Evolutionary conservation across 1,284 basidiomycete genomes (phyloP).

Genomic region (Paramarasmius palmivorus): DNA sequence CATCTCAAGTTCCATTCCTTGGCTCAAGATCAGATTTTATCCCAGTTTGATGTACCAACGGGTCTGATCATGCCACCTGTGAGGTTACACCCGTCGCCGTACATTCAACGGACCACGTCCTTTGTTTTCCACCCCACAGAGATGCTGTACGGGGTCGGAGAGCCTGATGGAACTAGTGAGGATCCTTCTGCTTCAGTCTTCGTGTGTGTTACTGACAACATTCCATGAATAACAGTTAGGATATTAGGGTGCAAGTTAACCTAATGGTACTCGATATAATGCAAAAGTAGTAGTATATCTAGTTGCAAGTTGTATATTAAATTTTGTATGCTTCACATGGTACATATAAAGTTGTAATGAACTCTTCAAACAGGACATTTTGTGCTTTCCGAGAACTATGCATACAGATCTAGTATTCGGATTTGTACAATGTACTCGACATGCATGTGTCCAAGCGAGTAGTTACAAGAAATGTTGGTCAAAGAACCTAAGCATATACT

Average conservation of each 20-base stretch:
- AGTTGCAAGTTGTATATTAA: not conserved
- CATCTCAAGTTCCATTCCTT: slow-evolving; percentile 60
- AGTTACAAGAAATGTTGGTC: no score
- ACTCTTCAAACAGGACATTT: no score
- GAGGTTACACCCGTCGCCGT: slow-evolving; percentile 54
- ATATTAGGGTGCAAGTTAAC: slow-evolving; percentile 7
- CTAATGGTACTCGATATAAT: not conserved
- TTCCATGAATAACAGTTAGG: not conserved
- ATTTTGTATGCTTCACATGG: not conserved
- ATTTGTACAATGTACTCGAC: no score
- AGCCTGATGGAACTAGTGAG: slow-evolving; percentile 72
- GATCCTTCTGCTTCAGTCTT: slow-evolving; percentile 11
- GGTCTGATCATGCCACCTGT: slow-evolving; percentile 54
- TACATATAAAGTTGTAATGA: slow-evolving; percentile 1
- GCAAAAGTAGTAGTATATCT: not conserved
- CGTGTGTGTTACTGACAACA: not conserved
- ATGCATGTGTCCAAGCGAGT: no score
- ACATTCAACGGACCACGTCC: slow-evolving; percentile 62
- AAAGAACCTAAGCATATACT: no score
- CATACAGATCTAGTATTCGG: no score
- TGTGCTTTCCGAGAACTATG: no score
- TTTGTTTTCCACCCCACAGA: slow-evolving; percentile 78
- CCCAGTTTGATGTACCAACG: slow-evolving; percentile 52
- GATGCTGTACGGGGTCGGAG: slow-evolving; percentile 76
- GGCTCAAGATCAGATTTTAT: slow-evolving; percentile 34